phyloP scores from a whole-genome alignment of 2,329 filamentous ascomycete genomes.

The Claviceps pazoutovae region DNA sequence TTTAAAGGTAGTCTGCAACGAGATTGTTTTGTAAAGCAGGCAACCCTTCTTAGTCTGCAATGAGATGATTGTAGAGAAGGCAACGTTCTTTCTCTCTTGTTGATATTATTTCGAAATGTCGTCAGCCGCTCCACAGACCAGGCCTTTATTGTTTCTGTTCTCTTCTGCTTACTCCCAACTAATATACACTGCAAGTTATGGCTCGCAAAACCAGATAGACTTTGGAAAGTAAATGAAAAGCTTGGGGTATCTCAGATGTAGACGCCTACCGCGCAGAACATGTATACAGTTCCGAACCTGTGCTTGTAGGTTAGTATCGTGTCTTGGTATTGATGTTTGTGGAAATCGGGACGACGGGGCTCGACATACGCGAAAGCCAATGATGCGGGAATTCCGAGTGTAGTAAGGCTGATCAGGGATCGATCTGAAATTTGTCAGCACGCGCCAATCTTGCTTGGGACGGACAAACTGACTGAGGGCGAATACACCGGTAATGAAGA shows the following conservation, averaged over 20 bases:
- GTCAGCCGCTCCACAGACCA: slow-evolving; percentile 15
- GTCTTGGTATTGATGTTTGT: background rate
- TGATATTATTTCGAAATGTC: slow-evolving; percentile 8
- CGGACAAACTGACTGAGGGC: slow-evolving; percentile 72
- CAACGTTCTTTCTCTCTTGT: background rate
- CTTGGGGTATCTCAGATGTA: slow-evolving; percentile 64
- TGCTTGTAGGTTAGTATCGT: slow-evolving; percentile 9
- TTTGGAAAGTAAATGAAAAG: slow-evolving; percentile 3
- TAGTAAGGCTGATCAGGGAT: slow-evolving; percentile 59
- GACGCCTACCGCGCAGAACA: slow-evolving; percentile 97
- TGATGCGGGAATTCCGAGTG: slow-evolving; percentile 76
- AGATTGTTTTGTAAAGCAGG: background rate
- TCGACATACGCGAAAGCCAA: slow-evolving; percentile 70
- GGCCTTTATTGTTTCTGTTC: slow-evolving; percentile 13
- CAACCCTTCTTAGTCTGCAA: background rate
- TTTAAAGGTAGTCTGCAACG: slow-evolving; percentile 1
- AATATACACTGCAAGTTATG: slow-evolving; percentile 22
- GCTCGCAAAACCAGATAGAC: background rate
- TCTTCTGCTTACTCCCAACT: slow-evolving; percentile 16
- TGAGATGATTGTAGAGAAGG: background rate
- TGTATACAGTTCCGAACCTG: slow-evolving; percentile 89
- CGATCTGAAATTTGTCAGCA: slow-evolving; percentile 45
- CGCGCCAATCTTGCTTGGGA: background rate
- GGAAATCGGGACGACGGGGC: background rate
- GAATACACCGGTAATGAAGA: slow-evolving; percentile 66